These are phyloP conservation scores for Avena eriantha DNA, from an alignment of 176 grass and related monocot species.

Conservation along the genomic window DNA sequence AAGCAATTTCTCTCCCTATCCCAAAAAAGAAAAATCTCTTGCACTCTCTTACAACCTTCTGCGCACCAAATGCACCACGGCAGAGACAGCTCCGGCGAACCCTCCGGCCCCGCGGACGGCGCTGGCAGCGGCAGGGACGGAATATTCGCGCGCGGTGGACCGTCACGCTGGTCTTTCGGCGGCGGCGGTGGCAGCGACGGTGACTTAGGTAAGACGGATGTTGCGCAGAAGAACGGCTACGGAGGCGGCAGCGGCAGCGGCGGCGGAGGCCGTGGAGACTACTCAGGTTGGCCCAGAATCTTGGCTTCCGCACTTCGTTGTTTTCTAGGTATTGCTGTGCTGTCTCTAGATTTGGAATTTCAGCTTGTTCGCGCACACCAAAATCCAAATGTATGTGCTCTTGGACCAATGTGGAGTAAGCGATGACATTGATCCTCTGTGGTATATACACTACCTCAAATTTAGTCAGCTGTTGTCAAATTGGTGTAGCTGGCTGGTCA, in stretches of 20 bases:
- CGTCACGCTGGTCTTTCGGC: no score
- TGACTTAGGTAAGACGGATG: conserved; percentile 44
- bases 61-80: no score
- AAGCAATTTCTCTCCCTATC: no score
- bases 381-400: neutral
- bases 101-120: no score
- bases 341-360: neutral
- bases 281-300: conserved; percentile 42
- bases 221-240: conserved; percentile 33
- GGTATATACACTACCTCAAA: neutral
- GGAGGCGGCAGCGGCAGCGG: neutral
- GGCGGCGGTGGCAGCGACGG: conserved; percentile 1
- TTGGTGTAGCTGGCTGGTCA: neutral
- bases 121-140: no score
- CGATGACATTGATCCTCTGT: neutral
- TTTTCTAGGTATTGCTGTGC: conserved; percentile 16
- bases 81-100: no score
- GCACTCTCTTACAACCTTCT: no score
- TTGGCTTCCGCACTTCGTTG: neutral
- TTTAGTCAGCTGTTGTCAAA: neutral
- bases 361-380: neutral
- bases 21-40: no score
- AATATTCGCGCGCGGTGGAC: no score
- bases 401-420: neutral
- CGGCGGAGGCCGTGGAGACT: conserved; percentile 48